Conservation (phyloP, 2,329 filamentous ascomycete species). For the Ustilaginoidea virens region DNA sequence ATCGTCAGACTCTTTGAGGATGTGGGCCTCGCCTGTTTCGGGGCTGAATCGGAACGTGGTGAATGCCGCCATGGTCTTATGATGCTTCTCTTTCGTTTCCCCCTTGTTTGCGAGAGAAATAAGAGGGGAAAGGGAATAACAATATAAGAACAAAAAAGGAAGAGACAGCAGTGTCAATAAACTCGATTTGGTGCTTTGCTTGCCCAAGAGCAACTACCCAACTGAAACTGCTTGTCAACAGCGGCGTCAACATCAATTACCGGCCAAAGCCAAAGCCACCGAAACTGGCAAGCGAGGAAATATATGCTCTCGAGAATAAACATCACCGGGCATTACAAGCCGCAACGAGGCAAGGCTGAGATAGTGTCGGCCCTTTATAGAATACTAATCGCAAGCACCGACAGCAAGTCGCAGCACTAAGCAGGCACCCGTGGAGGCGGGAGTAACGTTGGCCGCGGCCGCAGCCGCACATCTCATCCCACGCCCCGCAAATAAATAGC, state of each 20-base stretch:
- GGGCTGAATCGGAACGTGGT: background rate
- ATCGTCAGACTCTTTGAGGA: conserved; percentile 20
- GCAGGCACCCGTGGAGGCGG: background rate
- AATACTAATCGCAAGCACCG: too few relatives aligned
- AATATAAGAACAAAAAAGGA: background rate
- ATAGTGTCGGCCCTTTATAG: background rate
- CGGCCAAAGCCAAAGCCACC: too few relatives aligned
- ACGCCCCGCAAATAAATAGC: background rate
- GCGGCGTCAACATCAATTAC: too few relatives aligned
- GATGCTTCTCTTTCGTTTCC: too few relatives aligned
- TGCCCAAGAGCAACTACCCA: too few relatives aligned
- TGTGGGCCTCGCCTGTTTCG: conserved; percentile 16
- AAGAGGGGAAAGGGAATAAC: background rate
- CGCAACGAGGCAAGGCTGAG: background rate
- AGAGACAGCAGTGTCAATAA: too few relatives aligned
- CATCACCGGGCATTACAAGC: background rate
- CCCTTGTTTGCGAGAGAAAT: too few relatives aligned
- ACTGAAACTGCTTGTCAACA: too few relatives aligned
- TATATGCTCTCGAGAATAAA: background rate
- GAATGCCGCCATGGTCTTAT: background rate
- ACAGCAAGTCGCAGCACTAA: background rate
- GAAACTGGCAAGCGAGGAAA: too few relatives aligned
- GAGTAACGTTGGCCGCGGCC: background rate
- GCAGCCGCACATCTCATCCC: background rate
- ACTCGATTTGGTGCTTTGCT: too few relatives aligned